A percentile compares a stretch with the other conserved stretches of the same genome.
phyloP scores from a whole-genome alignment of 78 protist genomes.

The Tieghemostelium lacteum region DNA sequence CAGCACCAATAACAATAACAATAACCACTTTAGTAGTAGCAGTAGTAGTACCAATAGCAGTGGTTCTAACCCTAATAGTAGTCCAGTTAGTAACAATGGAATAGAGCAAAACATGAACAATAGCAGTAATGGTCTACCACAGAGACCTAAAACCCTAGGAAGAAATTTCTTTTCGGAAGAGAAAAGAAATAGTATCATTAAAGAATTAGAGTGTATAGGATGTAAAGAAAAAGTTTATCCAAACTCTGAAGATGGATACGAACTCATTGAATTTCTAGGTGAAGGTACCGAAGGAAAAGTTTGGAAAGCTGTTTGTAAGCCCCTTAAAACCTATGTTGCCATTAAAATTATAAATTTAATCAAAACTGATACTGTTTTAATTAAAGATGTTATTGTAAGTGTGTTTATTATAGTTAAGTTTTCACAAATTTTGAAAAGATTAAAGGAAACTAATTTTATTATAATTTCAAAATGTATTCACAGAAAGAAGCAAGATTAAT shows the following conservation, averaged over 20 bases:
- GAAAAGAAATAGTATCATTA: slow-evolving; percentile 46
- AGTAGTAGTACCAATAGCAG: no score
- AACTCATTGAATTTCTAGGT: slow-evolving; percentile 42
- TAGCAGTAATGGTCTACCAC: no score
- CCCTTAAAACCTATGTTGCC: slow-evolving; percentile 45
- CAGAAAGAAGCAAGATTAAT: slow-evolving; percentile 54
- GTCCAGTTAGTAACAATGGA: no score
- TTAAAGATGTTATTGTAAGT: slow-evolving; percentile 58
- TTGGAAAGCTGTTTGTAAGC: slow-evolving; percentile 41
- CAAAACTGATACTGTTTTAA: slow-evolving; percentile 15
- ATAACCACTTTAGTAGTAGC: no score
- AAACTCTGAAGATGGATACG: background rate
- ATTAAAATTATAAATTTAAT: slow-evolving; percentile 51
- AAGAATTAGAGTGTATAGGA: slow-evolving; percentile 37
- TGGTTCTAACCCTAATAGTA: no score
- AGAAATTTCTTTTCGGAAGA: background rate
- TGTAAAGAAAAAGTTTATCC: slow-evolving; percentile 34
- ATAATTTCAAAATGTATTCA: background rate
- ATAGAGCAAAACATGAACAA: no score
- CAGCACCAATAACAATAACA: no score
- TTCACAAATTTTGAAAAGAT: background rate
- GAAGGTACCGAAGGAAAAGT: slow-evolving; percentile 77
- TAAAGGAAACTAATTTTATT: background rate
- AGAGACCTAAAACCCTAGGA: no score
- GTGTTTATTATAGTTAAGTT: no score